A percentile compares a stretch with the other conserved stretches of the same genome.
Conservation (phyloP, 2,329 filamentous ascomycete genomes). For the Aspergillus unguis region DNA sequence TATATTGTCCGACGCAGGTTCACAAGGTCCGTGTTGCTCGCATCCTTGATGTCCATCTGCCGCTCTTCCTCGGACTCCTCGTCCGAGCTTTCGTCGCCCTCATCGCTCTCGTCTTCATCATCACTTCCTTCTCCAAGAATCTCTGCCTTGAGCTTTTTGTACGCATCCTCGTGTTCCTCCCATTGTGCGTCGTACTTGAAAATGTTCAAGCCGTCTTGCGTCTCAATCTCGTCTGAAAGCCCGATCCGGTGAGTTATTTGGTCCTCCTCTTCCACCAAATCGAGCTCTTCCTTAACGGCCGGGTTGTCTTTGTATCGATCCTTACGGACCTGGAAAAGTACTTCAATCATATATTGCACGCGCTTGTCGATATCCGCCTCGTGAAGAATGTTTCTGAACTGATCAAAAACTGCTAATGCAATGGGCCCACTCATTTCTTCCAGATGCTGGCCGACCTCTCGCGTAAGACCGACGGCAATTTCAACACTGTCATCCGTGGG, state of each 20-base stretch:
- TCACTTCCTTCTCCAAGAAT: conserved; percentile 93
- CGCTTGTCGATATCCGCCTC: conserved; percentile 96
- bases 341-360: conserved; percentile 99
- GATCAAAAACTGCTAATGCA: conserved; percentile 86
- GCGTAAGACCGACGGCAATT: conserved; percentile 89
- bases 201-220: conserved; percentile 84
- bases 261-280: conserved; percentile 95
- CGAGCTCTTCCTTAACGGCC: conserved; percentile 84
- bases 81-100: conserved; percentile 59
- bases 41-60: conserved; percentile 93
- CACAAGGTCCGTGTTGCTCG: conserved; percentile 92
- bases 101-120: conserved; percentile 66
- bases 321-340: conserved; percentile 92
- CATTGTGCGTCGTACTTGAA: conserved; percentile 92
- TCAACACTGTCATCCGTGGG: conserved; percentile 97
- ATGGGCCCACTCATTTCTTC: conserved; percentile 94
- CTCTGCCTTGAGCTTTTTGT: conserved; percentile 85
- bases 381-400: conserved; percentile 91
- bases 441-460: conserved; percentile 88
- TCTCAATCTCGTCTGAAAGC: conserved; percentile 78
- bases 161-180: conserved; percentile 86
- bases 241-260: conserved; percentile 88
- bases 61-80: conserved; percentile 76
- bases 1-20: conserved; percentile 93
- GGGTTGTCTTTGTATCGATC: conserved; percentile 96